A percentile compares a stretch with the other conserved stretches of the same genome.
These are phyloP conservation scores for Xylaria sp. DNA, from an alignment of 2,329 filamentous ascomycete species.

Conservation along the genomic window DNA sequence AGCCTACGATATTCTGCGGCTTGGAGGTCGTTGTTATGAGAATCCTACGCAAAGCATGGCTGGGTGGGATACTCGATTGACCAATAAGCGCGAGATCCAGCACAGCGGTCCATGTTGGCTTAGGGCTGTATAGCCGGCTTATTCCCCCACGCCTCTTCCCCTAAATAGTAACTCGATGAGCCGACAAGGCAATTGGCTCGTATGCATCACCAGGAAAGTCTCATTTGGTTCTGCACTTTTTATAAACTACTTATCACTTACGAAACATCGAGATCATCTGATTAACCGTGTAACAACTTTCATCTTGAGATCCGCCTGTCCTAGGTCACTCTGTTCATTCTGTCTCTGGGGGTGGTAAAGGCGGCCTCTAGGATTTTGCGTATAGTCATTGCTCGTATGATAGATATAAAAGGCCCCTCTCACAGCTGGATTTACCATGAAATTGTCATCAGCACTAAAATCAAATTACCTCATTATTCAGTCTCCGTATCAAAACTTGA, in stretches of 20 bases:
- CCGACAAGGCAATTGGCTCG: not conserved
- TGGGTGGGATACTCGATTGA: slow-evolving; percentile 14
- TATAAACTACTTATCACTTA: not conserved
- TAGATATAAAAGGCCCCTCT: slow-evolving; percentile 15
- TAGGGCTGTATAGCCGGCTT: slow-evolving; percentile 6
- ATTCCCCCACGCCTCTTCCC: not conserved
- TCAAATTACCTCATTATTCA: not conserved
- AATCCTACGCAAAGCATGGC: slow-evolving; percentile 4
- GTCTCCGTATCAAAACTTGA: not conserved
- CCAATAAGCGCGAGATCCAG: slow-evolving; percentile 7
- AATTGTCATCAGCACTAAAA: not conserved
- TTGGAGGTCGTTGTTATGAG: slow-evolving; percentile 1
- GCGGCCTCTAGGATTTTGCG: not conserved
- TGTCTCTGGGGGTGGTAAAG: not conserved
- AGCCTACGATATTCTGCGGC: slow-evolving; percentile 7
- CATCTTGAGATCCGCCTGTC: not conserved
- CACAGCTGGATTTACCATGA: not conserved
- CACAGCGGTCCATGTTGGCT: slow-evolving; percentile 6
- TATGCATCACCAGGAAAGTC: not conserved
- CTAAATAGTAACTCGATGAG: slow-evolving; percentile 17
- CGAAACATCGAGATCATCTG: slow-evolving; percentile 1
- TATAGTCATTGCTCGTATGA: not conserved
- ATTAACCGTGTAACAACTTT: not conserved
- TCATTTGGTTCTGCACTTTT: not conserved
- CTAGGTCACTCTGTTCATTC: not conserved